Conservation (phyloP, 2,329 filamentous ascomycete genomes). For the Neopestalotiopsis clavispora region DNA sequence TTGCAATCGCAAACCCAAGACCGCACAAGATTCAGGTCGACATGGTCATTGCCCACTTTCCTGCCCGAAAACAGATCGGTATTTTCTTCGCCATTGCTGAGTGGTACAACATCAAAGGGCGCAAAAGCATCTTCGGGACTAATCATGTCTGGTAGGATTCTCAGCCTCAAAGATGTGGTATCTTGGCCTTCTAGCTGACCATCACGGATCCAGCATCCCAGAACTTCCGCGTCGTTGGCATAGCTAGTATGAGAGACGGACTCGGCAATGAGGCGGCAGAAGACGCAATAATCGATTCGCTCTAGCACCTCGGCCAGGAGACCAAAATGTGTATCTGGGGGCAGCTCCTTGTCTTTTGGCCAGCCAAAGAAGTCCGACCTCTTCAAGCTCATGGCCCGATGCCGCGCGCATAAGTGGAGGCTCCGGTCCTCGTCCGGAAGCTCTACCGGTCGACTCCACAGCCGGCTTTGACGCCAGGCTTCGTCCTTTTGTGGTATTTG, state of each 20-base stretch:
- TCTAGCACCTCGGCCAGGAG: slow-evolving; percentile 15
- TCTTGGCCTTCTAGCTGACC: not conserved
- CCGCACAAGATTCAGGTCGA: not conserved
- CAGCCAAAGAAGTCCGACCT: slow-evolving; percentile 7
- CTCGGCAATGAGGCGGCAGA: slow-evolving; percentile 15
- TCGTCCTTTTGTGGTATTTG: not conserved
- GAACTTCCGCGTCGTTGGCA: not conserved
- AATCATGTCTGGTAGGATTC: not conserved
- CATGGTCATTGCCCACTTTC: not conserved
- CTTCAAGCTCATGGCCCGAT: slow-evolving; percentile 7
- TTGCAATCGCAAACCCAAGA: not conserved
- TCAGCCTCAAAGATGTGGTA: not conserved
- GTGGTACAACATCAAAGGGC: not conserved
- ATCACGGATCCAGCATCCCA: slow-evolving; percentile 1
- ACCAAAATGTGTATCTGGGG: slow-evolving; percentile 17
- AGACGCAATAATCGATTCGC: slow-evolving; percentile 11
- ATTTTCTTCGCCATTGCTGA: not conserved
- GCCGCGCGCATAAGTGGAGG: slow-evolving; percentile 16
- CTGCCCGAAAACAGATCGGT: not conserved
- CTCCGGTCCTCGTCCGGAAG: slow-evolving; percentile 14
- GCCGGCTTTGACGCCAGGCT: not conserved
- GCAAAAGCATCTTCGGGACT: not conserved
- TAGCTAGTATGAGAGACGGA: slow-evolving; percentile 8
- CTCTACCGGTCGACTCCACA: not conserved
- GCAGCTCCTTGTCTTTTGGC: not conserved